Percentiles rank a stretch among this genome's conserved stretches.
These are phyloP conservation scores for Kwoniella europaea DNA, from an alignment of 768 basidiomycete genomes.

Conservation along the genomic window DNA sequence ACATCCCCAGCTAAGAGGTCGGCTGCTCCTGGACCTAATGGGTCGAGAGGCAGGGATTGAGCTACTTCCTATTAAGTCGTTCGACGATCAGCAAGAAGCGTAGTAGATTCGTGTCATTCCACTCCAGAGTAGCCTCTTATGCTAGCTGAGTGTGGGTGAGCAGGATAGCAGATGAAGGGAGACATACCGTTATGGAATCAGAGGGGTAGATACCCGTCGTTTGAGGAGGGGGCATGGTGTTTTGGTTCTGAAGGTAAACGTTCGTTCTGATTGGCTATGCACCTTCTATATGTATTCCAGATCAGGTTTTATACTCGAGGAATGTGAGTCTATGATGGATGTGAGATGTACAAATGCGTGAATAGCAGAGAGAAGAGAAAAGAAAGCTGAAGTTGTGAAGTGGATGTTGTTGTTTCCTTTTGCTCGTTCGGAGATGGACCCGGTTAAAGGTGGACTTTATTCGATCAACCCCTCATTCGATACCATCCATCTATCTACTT, in stretches of 20 bases:
- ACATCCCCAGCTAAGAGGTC: constrained; percentile 90
- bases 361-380: background rate
- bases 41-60: constrained; percentile 78
- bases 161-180: background rate
- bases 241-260: background rate
- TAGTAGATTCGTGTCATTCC: background rate
- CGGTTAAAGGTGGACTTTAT: background rate
- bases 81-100: background rate
- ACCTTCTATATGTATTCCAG: no score
- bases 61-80: constrained; percentile 74
- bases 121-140: no score
- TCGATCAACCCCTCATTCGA: background rate
- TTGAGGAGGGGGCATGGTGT: constrained; percentile 40
- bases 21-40: constrained; percentile 76
- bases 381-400: background rate
- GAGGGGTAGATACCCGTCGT: constrained; percentile 48
- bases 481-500: background rate
- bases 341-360: background rate
- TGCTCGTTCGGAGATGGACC: background rate
- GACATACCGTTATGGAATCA: constrained; percentile 46
- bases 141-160: background rate
- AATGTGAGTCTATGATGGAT: background rate
- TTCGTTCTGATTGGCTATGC: no score
- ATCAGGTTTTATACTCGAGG: no score
- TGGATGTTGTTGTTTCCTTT: background rate